phyloP scores from a whole-genome alignment of 257 asterid species.

The Striga asiatica region DNA sequence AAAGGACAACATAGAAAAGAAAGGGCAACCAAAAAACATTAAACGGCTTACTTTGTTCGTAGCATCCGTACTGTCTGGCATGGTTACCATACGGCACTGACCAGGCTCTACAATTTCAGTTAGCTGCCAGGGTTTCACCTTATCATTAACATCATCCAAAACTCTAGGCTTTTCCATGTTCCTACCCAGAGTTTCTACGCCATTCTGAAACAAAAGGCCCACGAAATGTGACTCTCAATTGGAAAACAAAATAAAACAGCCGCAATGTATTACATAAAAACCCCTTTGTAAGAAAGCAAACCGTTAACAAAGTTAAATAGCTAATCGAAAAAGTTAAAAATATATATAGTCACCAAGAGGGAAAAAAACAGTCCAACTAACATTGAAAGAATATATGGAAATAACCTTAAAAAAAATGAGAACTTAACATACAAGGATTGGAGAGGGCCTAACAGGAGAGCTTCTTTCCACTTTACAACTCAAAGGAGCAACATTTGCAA shows the following conservation, averaged over 20 bases:
- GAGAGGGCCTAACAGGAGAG: constrained; percentile 93
- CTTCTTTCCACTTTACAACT: constrained; percentile 85
- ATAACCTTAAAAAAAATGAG: constrained; percentile 6
- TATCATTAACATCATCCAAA: constrained; percentile 63
- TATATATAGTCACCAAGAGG: neutral
- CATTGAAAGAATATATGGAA: constrained; percentile 1
- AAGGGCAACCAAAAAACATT: neutral
- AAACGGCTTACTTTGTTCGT: constrained; percentile 45
- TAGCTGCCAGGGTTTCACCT: constrained; percentile 71
- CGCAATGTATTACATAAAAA: neutral
- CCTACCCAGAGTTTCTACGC: constrained; percentile 68
- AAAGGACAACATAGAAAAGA: neutral
- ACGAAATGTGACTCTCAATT: neutral
- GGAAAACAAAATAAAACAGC: constrained; percentile 1
- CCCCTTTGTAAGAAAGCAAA: no score
- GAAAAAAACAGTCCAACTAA: constrained; percentile 1
- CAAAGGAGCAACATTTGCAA: constrained; percentile 61
- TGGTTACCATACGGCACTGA: constrained; percentile 76
- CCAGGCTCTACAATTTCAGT: constrained; percentile 77
- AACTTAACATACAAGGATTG: constrained; percentile 53
- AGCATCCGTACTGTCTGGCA: constrained; percentile 84
- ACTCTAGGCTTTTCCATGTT: constrained; percentile 77
- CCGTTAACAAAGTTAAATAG: no score
- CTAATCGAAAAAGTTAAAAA: no score
- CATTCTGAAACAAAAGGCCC: constrained; percentile 48